These are phyloP conservation scores for Beta macrorhiza DNA, from an alignment of 179 eudicot species.

Conservation along the genomic window DNA sequence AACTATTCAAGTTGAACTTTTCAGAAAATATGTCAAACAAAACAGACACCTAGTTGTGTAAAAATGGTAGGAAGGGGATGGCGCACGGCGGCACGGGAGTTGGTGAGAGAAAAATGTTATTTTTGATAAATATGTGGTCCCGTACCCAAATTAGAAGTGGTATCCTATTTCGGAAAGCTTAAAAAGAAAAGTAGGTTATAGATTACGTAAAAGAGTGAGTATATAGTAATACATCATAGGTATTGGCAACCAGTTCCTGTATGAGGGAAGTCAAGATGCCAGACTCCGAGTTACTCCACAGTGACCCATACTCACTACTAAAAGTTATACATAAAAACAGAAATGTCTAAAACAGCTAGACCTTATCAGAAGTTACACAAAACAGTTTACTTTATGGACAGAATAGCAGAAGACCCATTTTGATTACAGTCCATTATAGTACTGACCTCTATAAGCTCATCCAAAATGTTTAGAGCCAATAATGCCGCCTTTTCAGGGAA, in stretches of 20 bases:
- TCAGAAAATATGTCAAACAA: no score
- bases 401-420: background rate
- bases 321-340: background rate
- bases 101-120: no score
- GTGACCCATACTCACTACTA: background rate
- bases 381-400: background rate
- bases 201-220: background rate
- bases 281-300: background rate
- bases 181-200: background rate
- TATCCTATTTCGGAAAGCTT: no score
- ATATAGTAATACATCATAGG: background rate
- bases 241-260: background rate
- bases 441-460: constrained; percentile 81
- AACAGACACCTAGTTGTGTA: no score
- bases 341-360: background rate
- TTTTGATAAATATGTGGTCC: no score
- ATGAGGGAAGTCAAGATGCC: background rate
- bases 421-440: background rate
- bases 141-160: no score
- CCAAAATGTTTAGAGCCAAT: constrained; percentile 65
- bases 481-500: constrained; percentile 78
- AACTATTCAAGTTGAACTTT: no score
- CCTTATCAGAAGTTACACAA: background rate
- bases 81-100: no score
- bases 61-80: no score